Evolutionary conservation across 108 stramenopile species (phyloP).

Genomic region (Pseudonitzschia delicatissima): DNA sequence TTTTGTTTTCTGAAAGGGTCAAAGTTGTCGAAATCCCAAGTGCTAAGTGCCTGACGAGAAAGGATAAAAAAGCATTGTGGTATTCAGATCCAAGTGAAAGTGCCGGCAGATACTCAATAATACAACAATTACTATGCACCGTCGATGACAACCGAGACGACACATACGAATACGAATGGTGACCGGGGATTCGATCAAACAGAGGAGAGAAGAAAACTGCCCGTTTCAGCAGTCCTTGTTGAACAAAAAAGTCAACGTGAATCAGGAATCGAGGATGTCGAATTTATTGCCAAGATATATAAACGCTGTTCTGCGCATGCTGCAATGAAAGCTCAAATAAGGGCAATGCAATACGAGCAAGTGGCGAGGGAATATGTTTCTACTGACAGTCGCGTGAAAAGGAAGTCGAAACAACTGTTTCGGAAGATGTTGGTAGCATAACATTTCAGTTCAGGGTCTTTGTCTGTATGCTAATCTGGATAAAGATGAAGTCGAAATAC

Average conservation of each 20-base stretch:
- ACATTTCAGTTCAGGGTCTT: too few relatives aligned
- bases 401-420: constrained; percentile 4
- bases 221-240: constrained; percentile 18
- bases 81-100: constrained; percentile 16
- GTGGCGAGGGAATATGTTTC: constrained; percentile 19
- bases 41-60: constrained; percentile 1
- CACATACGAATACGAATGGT: background rate
- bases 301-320: constrained; percentile 25
- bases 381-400: background rate
- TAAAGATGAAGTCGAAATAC: background rate
- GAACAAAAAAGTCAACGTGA: constrained; percentile 27
- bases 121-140: constrained; percentile 4
- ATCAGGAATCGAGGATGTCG: constrained; percentile 9
- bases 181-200: background rate
- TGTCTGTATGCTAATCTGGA: background rate
- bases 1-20: constrained; percentile 20
- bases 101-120: background rate
- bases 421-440: background rate
- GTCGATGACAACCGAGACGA: constrained; percentile 5
- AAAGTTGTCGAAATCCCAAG: constrained; percentile 29
- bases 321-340: constrained; percentile 21
- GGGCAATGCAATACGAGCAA: constrained; percentile 25
- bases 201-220: constrained; percentile 7
- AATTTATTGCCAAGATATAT: constrained; percentile 25
- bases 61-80: constrained; percentile 23